Conservation (phyloP, 768 basidiomycete genomes). For the Collybia nuda region DNA sequence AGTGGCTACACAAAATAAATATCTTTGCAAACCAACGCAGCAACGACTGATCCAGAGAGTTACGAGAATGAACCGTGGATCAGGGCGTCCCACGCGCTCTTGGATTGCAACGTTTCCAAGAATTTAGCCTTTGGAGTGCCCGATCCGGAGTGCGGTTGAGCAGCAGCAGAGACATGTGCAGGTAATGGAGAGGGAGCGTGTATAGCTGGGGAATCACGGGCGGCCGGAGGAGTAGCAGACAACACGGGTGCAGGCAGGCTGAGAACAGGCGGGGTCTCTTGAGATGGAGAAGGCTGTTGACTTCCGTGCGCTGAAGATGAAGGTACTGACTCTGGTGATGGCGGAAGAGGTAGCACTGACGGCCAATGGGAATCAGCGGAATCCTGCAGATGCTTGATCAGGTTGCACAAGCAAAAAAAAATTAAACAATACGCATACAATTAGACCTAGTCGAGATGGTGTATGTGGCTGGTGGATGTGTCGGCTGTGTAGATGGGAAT, state of each 20-base stretch:
- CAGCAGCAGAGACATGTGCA: slow-evolving; percentile 12
- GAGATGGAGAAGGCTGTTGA: slow-evolving; percentile 7
- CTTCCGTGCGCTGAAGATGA: slow-evolving; percentile 10
- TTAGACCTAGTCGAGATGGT: slow-evolving; percentile 17
- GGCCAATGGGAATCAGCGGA: slow-evolving; percentile 11
- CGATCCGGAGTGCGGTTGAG: slow-evolving; percentile 15
- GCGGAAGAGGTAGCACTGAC: neutral
- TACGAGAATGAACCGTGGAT: slow-evolving; percentile 69
- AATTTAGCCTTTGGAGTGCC: slow-evolving; percentile 46
- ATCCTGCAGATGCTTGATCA: slow-evolving; percentile 11
- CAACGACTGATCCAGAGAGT: slow-evolving; percentile 10
- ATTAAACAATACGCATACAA: slow-evolving; percentile 11
- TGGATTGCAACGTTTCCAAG: slow-evolving; percentile 55
- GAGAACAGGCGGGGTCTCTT: slow-evolving; percentile 10
- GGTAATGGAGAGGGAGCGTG: slow-evolving; percentile 16
- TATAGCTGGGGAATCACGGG: slow-evolving; percentile 1
- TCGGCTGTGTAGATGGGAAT: slow-evolving; percentile 24
- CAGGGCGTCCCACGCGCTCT: slow-evolving; percentile 67
- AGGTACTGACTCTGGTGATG: slow-evolving; percentile 8
- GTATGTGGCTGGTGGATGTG: slow-evolving; percentile 18
- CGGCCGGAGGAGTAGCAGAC: neutral
- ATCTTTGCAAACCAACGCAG: neutral
- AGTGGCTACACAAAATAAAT: slow-evolving; percentile 2
- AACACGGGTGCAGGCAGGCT: slow-evolving; percentile 12
- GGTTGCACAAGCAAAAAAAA: neutral